phyloP scores from a whole-genome alignment of 2,329 filamentous ascomycete species.

The Ilyonectria mors-panacis region DNA sequence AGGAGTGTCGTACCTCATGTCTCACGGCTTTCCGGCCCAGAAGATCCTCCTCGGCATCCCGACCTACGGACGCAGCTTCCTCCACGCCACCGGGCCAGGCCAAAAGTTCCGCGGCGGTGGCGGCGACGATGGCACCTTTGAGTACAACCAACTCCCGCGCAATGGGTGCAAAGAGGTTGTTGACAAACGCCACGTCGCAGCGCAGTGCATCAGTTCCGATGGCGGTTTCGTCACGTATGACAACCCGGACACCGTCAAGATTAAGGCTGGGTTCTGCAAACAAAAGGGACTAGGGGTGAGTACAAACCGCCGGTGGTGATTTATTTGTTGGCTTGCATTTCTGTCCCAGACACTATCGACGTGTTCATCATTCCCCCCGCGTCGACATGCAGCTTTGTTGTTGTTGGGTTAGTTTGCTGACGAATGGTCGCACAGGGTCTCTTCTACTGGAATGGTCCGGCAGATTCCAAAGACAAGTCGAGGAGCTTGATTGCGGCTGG shows the following conservation, averaged over 20 bases:
- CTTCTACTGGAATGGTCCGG: conserved; percentile 87
- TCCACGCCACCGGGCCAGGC: conserved; percentile 75
- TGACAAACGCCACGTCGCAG: conserved; percentile 77
- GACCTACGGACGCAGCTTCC: conserved; percentile 82
- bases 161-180: conserved; percentile 74
- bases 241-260: conserved; percentile 80
- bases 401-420: conserved; percentile 38
- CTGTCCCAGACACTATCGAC: conserved; percentile 31
- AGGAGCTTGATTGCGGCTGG: conserved; percentile 72
- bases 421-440: conserved; percentile 68
- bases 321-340: conserved; percentile 29
- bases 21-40: conserved; percentile 75
- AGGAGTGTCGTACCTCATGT: conserved; percentile 75
- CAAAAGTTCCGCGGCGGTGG: conserved; percentile 70
- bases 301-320: conserved; percentile 39
- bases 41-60: conserved; percentile 85
- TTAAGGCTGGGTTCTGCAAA: conserved; percentile 82
- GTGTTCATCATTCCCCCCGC: conserved; percentile 26
- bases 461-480: conserved; percentile 73
- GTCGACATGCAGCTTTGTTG: conserved; percentile 23
- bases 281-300: conserved; percentile 77
- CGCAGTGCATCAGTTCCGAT: conserved; percentile 80
- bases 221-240: conserved; percentile 87
- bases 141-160: conserved; percentile 79
- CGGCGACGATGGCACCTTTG: conserved; percentile 79